Base-by-base conservation (phyloP, 805 yeast genomes). In the Wickerhamomyces sydowiorum region DNA sequence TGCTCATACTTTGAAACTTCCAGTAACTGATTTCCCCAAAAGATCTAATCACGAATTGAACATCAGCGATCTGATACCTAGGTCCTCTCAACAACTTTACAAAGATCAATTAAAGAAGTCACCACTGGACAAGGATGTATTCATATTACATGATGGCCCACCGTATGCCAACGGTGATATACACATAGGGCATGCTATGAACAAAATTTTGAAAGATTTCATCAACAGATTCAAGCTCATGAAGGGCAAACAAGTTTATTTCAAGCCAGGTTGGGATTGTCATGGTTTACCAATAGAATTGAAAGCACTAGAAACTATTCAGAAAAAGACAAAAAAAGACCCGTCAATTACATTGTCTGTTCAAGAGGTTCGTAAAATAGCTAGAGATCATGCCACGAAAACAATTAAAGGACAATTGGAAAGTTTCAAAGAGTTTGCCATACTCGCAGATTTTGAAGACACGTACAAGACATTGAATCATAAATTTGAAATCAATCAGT, bases 241-340 rank as follows among this genome's bases (percentile, higher is more conserved):
- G 18, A 61, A 69, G 30, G 86, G 88, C 14, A 72, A 78, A 45
- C 70, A 72, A 38, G 78, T 93, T 4, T 70, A 73, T 40, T 93
- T 86, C 55, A 72, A 73, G 33, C 96, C 98, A 0, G 99, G 99
- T 1, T 93, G 99, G 98, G 99, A 93, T 60, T 93, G 99, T 57
- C 99, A 93, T 65, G 99, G 99, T 0, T 67, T 93, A 30, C 99
- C 99, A 1, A 93, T 93, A 48, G 99, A 93, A 61, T 69, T 87
- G 58, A 90, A 89, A 53, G 95, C 95, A 0, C 61, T 87, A 60
- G 74, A 61, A 51, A 73, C 64, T 46, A 62, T 62, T 37, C 67
- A 50, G 54, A 61, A 54, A 29, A 62, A 68, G 38, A 49, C 59
- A 39, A 52, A 60, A 24, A 60, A 62, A 15, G 59, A 54, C 30